Base-by-base conservation (phyloP, 2,329 filamentous ascomycete genomes). In the Fusarium sp. region DNA sequence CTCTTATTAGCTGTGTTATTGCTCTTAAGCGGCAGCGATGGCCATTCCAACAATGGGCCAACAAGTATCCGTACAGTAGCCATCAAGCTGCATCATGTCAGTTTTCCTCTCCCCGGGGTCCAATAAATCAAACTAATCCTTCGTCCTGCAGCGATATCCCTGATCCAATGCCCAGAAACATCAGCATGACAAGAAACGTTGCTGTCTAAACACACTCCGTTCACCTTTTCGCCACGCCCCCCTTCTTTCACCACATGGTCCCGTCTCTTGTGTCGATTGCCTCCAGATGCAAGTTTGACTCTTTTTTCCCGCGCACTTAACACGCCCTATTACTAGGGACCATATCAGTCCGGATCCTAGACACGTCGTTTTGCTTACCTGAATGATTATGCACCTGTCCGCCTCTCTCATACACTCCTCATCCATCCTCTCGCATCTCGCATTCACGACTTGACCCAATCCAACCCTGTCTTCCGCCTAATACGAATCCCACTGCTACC, bases 281-380 rank as follows among this genome's bases (percentile, higher is more conserved):
- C 56, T 56, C 52, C 60, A 59, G 47, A 47, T 73, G 38, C 62
- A 57, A 45, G 37, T 67, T 40, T 50, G 18, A 20, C 45, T 65
- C 52, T 57, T 38, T 57, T 38, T 34, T 37, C 31, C 47, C 11
- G 20, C 27, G 37, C n/a, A 38, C 42, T 62, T 34, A 22, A 38
- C 24, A 52, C 45, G 31, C 60, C 45, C 59, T 34, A 34, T 34
- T 34, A 34, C 31, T 50, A 24, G 20, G 31, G 61, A 69, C 63
- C 72, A 71, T 73, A 74, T 67, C 70, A 68, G 59, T 60, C 67
- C 42, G 70, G 47, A 67, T 71, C 71, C 66, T 65, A 29, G 56
- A 22, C 54, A 34, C 56, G 66, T 54, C 54, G 60, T 63, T 63
- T 34, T 50, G 50, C 50, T 65, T 74, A 63, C 52, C 42, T 62